Evolutionary conservation across 495 filamentous ascomycete species (phyloP).

Genomic region (Amniculicola lignicola): DNA sequence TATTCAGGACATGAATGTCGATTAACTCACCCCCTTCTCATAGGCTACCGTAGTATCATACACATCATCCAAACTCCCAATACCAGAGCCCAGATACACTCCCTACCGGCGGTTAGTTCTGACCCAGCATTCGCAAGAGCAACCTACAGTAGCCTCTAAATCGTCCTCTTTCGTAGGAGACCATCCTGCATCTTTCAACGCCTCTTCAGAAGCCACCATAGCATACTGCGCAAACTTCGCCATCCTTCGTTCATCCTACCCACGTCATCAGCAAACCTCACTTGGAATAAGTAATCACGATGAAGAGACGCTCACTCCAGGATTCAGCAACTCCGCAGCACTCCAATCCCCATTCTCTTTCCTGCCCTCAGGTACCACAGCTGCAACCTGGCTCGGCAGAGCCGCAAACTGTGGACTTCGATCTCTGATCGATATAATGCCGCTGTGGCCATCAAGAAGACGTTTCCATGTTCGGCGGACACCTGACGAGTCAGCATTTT

Average conservation of each 20-base stretch:
- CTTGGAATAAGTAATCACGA: background rate
- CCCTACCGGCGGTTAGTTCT: slow-evolving; percentile 49
- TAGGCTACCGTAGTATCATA: slow-evolving; percentile 78
- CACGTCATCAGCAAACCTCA: slow-evolving; percentile 3
- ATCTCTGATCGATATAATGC: slow-evolving; percentile 66
- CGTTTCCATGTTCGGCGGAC: slow-evolving; percentile 74
- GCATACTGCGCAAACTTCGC: slow-evolving; percentile 91
- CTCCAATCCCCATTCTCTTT: slow-evolving; percentile 63
- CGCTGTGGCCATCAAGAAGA: slow-evolving; percentile 73
- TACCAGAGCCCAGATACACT: slow-evolving; percentile 91
- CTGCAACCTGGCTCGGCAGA: slow-evolving; percentile 81
- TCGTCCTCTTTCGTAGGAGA: slow-evolving; percentile 59
- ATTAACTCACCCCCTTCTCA: slow-evolving; percentile 59
- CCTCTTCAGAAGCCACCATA: slow-evolving; percentile 81
- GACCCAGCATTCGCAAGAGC: background rate
- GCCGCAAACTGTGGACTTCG: slow-evolving; percentile 59
- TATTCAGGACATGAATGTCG: background rate
- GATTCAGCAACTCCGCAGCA: slow-evolving; percentile 67
- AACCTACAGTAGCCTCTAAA: slow-evolving; percentile 61
- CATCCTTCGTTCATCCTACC: slow-evolving; percentile 75
- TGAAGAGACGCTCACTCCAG: slow-evolving; percentile 46
- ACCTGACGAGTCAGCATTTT: slow-evolving; percentile 47
- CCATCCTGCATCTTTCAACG: slow-evolving; percentile 81
- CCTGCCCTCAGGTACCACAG: slow-evolving; percentile 65
- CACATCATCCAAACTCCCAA: slow-evolving; percentile 87